These are phyloP conservation scores for Rhinocladiella mackenziei DNA, from an alignment of 2,329 filamentous ascomycete species.

Conservation along the genomic window DNA sequence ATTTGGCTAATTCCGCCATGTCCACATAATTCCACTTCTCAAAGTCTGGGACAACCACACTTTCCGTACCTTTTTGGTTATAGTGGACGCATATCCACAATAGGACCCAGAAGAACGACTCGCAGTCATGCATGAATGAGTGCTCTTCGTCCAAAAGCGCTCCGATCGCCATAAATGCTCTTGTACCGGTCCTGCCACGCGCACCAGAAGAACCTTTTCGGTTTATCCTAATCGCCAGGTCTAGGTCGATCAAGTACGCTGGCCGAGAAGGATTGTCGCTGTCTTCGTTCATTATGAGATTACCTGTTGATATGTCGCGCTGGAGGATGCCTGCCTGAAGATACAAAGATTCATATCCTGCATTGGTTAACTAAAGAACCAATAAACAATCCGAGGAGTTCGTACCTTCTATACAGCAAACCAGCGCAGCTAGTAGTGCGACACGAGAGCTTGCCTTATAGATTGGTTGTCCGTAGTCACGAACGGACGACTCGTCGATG, in stretches of 20 bases:
- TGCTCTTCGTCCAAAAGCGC: constrained; percentile 42
- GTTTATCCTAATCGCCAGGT: constrained; percentile 37
- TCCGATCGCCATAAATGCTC: constrained; percentile 41
- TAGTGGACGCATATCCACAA: constrained; percentile 48
- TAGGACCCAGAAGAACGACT: constrained; percentile 50
- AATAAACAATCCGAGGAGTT: too few species aligned
- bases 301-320: constrained; percentile 45
- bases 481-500: neutral
- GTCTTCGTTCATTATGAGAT: constrained; percentile 49
- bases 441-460: neutral
- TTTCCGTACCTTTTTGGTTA: constrained; percentile 24
- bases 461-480: neutral
- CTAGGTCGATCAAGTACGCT: constrained; percentile 42
- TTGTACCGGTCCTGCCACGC: constrained; percentile 43
- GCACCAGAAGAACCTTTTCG: constrained; percentile 39
- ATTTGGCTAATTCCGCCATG: neutral
- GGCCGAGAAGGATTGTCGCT: constrained; percentile 38
- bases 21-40: too few species aligned
- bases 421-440: neutral
- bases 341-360: constrained; percentile 15
- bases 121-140: constrained; percentile 48
- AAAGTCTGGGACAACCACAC: neutral
- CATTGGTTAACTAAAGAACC: too few species aligned
- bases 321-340: constrained; percentile 41
- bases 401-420: constrained; percentile 1